These are phyloP conservation scores for Solanum lignicaule DNA, from an alignment of 257 asterid species.

Conservation along the genomic window DNA sequence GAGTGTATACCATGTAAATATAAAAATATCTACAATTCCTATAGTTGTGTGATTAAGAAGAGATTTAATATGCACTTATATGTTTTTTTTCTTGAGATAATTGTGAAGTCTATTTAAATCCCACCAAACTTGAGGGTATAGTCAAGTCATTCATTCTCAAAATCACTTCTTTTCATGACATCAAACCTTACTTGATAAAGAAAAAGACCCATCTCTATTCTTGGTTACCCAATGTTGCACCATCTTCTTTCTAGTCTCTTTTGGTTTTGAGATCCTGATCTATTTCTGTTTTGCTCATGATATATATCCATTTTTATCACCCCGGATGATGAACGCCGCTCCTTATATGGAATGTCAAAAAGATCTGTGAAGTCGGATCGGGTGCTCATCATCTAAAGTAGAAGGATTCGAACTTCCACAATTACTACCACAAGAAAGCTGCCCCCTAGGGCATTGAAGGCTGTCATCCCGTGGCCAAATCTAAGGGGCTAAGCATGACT, in stretches of 20 bases:
- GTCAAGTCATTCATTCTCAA: background rate
- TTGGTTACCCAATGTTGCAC: background rate
- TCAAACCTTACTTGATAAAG: background rate
- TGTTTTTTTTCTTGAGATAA: background rate
- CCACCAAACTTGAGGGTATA: background rate
- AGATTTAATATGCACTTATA: background rate
- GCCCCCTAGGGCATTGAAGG: background rate
- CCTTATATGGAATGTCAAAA: background rate
- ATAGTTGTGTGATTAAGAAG: background rate
- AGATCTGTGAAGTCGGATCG: background rate
- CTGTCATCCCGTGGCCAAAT: background rate
- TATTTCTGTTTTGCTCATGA: background rate
- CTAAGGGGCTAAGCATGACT: background rate
- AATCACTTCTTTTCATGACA: background rate
- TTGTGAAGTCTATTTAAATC: background rate
- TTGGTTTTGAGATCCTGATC: background rate
- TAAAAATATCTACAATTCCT: background rate
- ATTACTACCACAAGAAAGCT: background rate
- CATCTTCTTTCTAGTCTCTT: background rate
- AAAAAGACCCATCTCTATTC: background rate
- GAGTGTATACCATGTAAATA: background rate
- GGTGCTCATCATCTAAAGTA: background rate
- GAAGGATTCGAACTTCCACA: background rate
- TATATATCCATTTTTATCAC: background rate
- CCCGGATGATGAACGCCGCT: background rate